Base-by-base conservation (phyloP, 306 rosid species). In the Pueraria montana region DNA sequence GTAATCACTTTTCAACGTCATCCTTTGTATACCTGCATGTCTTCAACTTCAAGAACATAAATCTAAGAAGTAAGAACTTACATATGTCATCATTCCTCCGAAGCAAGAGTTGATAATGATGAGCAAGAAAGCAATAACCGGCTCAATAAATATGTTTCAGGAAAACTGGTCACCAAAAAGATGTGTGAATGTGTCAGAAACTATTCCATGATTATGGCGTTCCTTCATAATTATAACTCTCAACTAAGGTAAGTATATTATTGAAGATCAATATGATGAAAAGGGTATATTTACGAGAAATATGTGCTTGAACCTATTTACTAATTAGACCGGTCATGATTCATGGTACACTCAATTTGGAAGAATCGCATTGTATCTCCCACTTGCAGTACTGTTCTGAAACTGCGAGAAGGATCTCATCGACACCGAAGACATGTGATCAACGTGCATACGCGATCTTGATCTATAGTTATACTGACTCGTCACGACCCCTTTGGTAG, bases 371-470 rank as follows among this genome's bases (percentile, higher is more conserved):
- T 11, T 42, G 20, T 30, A 84, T 53, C 21, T 58, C 55, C 49
- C 80, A 72, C 1, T 77, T 67, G 23, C 71, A 81, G 6, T 32
- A 81, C 11, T 32, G 36, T 76, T 78, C 42, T 72, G 85, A 21
- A 87, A 68, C 43, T 87, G 94, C 4, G 86, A 77, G 36, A 88
- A 75, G 18, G 89, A 84, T 77, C 75, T 73, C 24, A 63, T 11
- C 18, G 85, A 77, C 85, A 76, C 61, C 0, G 77, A 50, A 32
- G 90, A 85, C 81, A 76, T 66, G 42, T 75, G 83, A 82, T 86
- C 90, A 18, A 86, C n/a, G 78, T 69, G 88, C 82, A 45, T 69
- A 21, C 21, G 11, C 12, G 90, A 73, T 56, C 55, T 59, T 7
- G 82, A 77, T 70, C 63, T 76, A 68, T 12, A 70, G 74, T 69